Base-by-base conservation (phyloP, 371 early-diverging fungal genomes). In the Rhizopus sp. region DNA sequence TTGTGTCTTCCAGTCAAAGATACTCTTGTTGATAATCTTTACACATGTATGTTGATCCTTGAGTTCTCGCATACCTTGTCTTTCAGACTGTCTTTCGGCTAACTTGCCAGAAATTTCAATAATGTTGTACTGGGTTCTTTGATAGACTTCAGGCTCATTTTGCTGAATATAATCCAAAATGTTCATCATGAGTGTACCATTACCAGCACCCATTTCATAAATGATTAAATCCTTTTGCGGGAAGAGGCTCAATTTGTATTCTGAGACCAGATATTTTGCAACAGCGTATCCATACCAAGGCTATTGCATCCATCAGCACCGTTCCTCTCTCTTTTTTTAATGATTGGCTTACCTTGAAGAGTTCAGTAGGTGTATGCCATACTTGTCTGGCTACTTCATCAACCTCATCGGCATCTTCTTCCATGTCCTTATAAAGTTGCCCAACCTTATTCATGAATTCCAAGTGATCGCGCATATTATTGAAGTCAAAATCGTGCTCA, bases 331-430 rank as follows among this genome's bases (percentile, higher is more conserved):
- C 3, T 12, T 33, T 34, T 42, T 35, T 29, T 33, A 12, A 40
- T n/a, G 10, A n/a, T 56, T 17, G 7, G 12, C 32, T 45, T 78
- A 91, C 91, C 81, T 92, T 93, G 72, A 98, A 94, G 30, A 97
- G 70, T 69, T 97, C 97, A 0, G 96, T 94, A 4, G 97, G 95
- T 4, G 99, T 97, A 70, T 97, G 97, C 97, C 99, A 97, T 23
- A 96, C 87, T 73, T 96, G 97, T 61, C 91, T 73, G 0, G 93
- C 79, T 46, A 86, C 66, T 54, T 83, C 82, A 45, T 82, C 85
- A 8, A 80, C 75, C 31, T 83, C 82, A 17, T 76, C 75, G 13
- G 77, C 77, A 44, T 83, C 80, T 29, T 72, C 77, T 68, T 95
- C 96, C 44, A 94, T 81, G 50, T 90, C 87, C 57, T 82, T 78